phyloP scores from a whole-genome alignment of 2,329 filamentous ascomycete species.

The Epicoccum nigrum region DNA sequence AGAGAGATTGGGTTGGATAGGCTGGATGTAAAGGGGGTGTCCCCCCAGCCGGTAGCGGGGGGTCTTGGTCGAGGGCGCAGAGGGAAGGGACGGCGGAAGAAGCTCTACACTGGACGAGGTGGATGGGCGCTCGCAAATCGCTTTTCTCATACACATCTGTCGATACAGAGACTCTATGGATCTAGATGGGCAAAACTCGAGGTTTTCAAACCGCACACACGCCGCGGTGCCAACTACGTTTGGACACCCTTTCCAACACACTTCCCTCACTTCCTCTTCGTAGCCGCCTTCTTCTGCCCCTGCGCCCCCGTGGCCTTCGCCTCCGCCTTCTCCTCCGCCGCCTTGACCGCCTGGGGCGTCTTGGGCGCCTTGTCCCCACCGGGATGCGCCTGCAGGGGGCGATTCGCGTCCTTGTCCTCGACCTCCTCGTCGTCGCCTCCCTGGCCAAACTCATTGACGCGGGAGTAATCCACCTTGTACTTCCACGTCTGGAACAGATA shows the following conservation, averaged over 20 bases:
- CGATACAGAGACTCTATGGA: no score
- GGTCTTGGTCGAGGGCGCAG: no score
- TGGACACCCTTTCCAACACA: background rate
- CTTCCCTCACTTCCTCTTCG: conserved; percentile 36
- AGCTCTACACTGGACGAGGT: no score
- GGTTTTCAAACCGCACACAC: no score
- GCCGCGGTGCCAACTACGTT: no score
- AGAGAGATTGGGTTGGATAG: no score
- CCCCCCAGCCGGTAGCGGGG: no score
- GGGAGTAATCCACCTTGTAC: conserved; percentile 88
- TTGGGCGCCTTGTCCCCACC: conserved; percentile 38
- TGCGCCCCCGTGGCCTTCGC: conserved; percentile 35
- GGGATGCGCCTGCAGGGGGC: conserved; percentile 47
- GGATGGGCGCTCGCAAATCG: no score
- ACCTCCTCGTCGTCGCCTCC: conserved; percentile 83
- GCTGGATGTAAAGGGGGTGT: no score
- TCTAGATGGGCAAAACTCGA: no score
- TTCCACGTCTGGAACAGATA: conserved; percentile 94
- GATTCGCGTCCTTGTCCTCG: conserved; percentile 56
- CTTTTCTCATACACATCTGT: no score
- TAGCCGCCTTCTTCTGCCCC: conserved; percentile 37
- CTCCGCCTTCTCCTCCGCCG: conserved; percentile 11
- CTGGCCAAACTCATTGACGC: conserved; percentile 98
- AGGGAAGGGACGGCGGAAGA: no score
- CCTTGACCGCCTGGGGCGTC: conserved; percentile 28